Evolutionary conservation across 225 moss, liverwort and hornwort genomes (phyloP), one percentile per base, ranked within the genome.

Genomic region (Antitrichia curtipendula): DNA sequence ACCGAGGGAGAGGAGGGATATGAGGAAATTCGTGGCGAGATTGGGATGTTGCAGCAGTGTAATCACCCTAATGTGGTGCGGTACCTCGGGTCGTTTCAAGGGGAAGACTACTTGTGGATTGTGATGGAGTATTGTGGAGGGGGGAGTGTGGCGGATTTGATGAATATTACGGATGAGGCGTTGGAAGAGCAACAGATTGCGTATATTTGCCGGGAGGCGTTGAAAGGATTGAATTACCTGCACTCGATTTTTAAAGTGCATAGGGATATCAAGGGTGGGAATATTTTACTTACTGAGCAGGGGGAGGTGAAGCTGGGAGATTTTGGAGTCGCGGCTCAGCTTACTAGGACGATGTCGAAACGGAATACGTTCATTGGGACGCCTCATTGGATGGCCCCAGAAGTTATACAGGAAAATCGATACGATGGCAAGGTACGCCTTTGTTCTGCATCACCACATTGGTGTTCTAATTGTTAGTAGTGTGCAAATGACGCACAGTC

Each of bases 71-170:
- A 99, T 72, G 97, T 99, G 73, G 99, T 99, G 38, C 93, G 99
- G 3, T 97, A 99, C 86, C 89, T 99, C 1, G 99, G 99, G 80
- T 96, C 96, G 83, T 99, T 97, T 82, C 97, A 99, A 90, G 99
- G 99, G 85, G 97, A 97, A 90, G 99, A 97, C 82, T 99, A 99
- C 86, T 89, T 99, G 63, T 99, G 99, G 99, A 99, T 97, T 72
- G 99, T 99, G 87, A 99, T 99, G 97, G 99, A 99, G 92, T 99
- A 97, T 81, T 99, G 99, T 87, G 99, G 99, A 78, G 99, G 97
- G 70, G 99, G 99, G 8, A 99, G 99, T 91, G 99, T 99, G 31
- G 97, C 99, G 34, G 99, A 99, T 93, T 92, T 99, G 86, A 99
- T 99, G 99, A 97, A 94, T 61, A 94, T 97, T 49, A 99, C 97